These are phyloP conservation scores for Rubroboletus satanas DNA, from an alignment of 768 basidiomycete species.

Conservation along the genomic window DNA sequence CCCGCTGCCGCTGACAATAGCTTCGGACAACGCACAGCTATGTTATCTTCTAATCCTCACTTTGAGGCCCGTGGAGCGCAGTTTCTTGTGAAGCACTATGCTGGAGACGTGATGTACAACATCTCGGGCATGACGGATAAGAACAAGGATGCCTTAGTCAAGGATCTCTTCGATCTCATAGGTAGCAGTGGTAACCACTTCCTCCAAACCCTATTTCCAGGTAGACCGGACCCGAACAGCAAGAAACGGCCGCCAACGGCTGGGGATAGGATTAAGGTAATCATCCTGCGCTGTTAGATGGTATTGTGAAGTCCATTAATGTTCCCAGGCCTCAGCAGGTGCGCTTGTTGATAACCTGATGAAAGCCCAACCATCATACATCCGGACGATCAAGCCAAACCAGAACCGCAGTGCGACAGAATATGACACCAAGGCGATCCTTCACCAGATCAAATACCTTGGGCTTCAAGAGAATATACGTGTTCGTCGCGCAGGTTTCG, in stretches of 20 bases:
- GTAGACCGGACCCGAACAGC: slow-evolving; percentile 91
- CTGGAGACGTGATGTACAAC: slow-evolving; percentile 98
- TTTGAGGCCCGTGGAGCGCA: slow-evolving; percentile 94
- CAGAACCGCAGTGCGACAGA: slow-evolving; percentile 90
- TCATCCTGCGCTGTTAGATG: not conserved
- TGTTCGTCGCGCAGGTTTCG: slow-evolving; percentile 95
- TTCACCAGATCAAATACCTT: slow-evolving; percentile 99
- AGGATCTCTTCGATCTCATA: slow-evolving; percentile 90
- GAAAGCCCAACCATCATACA: slow-evolving; percentile 96
- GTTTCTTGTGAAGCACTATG: slow-evolving; percentile 95
- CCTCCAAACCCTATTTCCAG: slow-evolving; percentile 85
- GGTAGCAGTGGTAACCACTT: slow-evolving; percentile 78
- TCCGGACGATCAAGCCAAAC: slow-evolving; percentile 98
- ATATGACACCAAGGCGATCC: slow-evolving; percentile 90
- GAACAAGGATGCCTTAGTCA: slow-evolving; percentile 96
- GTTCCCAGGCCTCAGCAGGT: slow-evolving; percentile 74
- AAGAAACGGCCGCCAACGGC: slow-evolving; percentile 98
- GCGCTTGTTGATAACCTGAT: slow-evolving; percentile 97
- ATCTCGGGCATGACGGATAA: slow-evolving; percentile 99
- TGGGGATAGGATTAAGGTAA: slow-evolving; percentile 94
- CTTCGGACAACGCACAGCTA: slow-evolving; percentile 87
- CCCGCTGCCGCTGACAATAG: slow-evolving; percentile 94
- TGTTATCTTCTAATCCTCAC: slow-evolving; percentile 80
- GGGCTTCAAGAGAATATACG: slow-evolving; percentile 98
- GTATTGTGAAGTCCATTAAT: not conserved